Percentiles rank a stretch among this genome's conserved stretches.
phyloP scores from a whole-genome alignment of 306 rosid species.

The Corylus heterophylla region DNA sequence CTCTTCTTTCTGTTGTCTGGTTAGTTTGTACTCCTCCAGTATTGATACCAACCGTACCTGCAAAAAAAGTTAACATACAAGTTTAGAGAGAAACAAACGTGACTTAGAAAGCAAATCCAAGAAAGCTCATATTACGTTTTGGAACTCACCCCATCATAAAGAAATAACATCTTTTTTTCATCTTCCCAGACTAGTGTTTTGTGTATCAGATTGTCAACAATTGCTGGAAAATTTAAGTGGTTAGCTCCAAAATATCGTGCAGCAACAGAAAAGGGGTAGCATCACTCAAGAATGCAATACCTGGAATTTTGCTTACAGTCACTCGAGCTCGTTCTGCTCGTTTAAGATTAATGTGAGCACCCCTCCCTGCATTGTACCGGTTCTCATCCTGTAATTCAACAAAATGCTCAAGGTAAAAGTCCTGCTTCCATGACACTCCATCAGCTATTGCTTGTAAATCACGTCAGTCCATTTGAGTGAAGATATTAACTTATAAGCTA shows the following conservation, averaged over 20 bases:
- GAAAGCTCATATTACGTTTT: slow-evolving; percentile 7
- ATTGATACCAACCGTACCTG: slow-evolving; percentile 81
- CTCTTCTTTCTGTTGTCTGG: slow-evolving; percentile 86
- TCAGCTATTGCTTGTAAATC: not conserved
- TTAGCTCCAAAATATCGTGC: slow-evolving; percentile 34
- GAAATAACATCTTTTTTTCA: slow-evolving; percentile 64
- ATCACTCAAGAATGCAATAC: slow-evolving; percentile 42
- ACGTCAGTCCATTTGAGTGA: slow-evolving; percentile 25
- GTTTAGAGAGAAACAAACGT: slow-evolving; percentile 10
- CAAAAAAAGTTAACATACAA: slow-evolving; percentile 20
- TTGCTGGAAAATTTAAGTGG: slow-evolving; percentile 51
- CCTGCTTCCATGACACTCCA: not conserved
- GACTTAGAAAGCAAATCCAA: slow-evolving; percentile 9
- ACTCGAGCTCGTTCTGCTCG: slow-evolving; percentile 96
- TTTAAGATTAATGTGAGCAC: slow-evolving; percentile 89
- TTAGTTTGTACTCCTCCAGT: slow-evolving; percentile 84
- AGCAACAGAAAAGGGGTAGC: slow-evolving; percentile 10
- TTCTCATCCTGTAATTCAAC: slow-evolving; percentile 68
- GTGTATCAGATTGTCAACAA: slow-evolving; percentile 81
- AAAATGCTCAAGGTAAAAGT: not conserved
- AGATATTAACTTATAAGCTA: slow-evolving; percentile 11
- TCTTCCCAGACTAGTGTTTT: slow-evolving; percentile 84
- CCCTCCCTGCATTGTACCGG: slow-evolving; percentile 89
- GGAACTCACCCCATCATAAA: slow-evolving; percentile 88
- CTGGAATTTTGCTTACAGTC: slow-evolving; percentile 83